Percentiles rank a stretch among this genome's conserved stretches.
phyloP scores from a whole-genome alignment of 257 asterid genomes.

The Solanum infundibuliforme region DNA sequence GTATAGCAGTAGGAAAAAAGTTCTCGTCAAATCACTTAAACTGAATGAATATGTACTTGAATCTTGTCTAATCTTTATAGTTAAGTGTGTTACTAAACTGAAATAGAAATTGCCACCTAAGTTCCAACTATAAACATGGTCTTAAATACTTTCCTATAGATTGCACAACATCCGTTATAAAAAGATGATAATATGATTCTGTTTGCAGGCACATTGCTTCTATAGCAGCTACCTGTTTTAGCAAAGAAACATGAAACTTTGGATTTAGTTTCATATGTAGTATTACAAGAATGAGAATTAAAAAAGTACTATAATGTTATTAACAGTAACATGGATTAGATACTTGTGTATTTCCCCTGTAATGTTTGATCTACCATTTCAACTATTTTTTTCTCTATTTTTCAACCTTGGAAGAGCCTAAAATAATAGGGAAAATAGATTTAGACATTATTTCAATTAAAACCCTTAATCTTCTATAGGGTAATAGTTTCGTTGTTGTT shows the following conservation, averaged over 20 bases:
- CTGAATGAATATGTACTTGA: too few species aligned
- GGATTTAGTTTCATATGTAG: neutral
- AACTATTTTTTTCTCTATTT: slow-evolving; percentile 52
- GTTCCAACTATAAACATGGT: too few species aligned
- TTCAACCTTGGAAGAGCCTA: slow-evolving; percentile 82
- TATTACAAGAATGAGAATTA: too few species aligned
- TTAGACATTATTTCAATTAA: neutral
- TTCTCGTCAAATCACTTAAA: too few species aligned
- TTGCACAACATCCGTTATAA: slow-evolving; percentile 78
- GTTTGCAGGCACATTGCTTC: slow-evolving; percentile 82
- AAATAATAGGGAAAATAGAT: neutral
- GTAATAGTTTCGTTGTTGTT: too few species aligned
- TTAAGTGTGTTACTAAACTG: too few species aligned
- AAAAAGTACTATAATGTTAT: too few species aligned
- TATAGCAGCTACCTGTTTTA: slow-evolving; percentile 63
- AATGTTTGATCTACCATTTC: slow-evolving; percentile 73
- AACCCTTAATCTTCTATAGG: too few species aligned
- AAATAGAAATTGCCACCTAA: too few species aligned
- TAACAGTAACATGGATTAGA: slow-evolving; percentile 50
- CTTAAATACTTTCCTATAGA: slow-evolving; percentile 20
- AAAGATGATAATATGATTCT: slow-evolving; percentile 70
- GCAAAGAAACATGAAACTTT: neutral
- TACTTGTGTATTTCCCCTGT: slow-evolving; percentile 52
- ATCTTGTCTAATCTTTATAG: too few species aligned
- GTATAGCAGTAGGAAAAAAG: too few species aligned